A percentile compares a stretch with the other conserved stretches of the same genome.
These are phyloP conservation scores for Aaosphaeria arxii DNA, from an alignment of 2,329 filamentous ascomycete species.

Conservation along the genomic window DNA sequence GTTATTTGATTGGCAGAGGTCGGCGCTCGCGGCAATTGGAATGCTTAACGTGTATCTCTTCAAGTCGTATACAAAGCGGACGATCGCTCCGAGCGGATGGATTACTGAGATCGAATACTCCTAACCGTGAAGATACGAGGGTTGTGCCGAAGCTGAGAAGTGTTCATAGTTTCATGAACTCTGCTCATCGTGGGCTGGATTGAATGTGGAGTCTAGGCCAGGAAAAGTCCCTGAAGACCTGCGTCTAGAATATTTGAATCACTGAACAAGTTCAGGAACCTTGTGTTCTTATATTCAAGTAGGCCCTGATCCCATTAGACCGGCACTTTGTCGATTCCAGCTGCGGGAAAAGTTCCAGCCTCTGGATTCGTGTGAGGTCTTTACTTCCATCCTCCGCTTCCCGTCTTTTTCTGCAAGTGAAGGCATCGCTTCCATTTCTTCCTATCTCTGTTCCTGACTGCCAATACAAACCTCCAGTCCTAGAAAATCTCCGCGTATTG, in stretches of 20 bases:
- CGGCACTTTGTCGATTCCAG: slow-evolving; percentile 3
- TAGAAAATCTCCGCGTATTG: too few species aligned
- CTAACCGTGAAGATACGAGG: too few species aligned
- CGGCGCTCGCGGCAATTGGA: not conserved
- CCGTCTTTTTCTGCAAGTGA: not conserved
- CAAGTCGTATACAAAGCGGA: not conserved
- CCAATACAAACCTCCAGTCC: not conserved
- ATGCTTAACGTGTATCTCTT: not conserved
- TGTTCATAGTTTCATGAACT: too few species aligned
- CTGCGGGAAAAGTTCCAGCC: slow-evolving; percentile 1
- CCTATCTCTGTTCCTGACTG: slow-evolving; percentile 2
- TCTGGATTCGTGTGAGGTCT: slow-evolving; percentile 1
- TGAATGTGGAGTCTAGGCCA: too few species aligned
- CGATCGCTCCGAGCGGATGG: not conserved
- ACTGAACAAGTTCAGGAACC: not conserved
- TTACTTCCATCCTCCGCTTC: not conserved
- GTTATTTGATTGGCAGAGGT: not conserved
- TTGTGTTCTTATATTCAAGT: not conserved
- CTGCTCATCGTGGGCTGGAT: too few species aligned
- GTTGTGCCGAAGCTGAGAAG: too few species aligned
- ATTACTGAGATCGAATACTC: not conserved
- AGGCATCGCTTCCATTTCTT: not conserved
- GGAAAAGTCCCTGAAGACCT: too few species aligned
- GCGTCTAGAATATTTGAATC: too few species aligned
- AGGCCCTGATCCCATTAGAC: slow-evolving; percentile 4